These are phyloP conservation scores for Tephrocybe rancida DNA, from an alignment of 768 basidiomycete genomes.

Conservation along the genomic window DNA sequence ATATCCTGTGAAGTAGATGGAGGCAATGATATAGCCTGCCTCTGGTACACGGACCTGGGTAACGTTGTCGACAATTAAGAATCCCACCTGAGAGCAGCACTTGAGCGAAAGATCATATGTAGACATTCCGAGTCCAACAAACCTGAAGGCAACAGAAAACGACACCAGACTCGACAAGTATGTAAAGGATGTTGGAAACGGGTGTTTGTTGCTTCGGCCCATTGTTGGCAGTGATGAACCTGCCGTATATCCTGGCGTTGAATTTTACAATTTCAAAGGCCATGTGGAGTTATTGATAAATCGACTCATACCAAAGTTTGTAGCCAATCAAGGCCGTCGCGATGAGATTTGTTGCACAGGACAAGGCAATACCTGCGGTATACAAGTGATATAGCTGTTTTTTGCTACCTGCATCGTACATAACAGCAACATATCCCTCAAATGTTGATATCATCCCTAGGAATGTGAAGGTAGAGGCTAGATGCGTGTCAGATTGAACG, in stretches of 20 bases:
- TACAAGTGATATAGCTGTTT: background rate
- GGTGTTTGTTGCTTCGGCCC: background rate
- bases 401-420: background rate
- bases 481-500: background rate
- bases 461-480: background rate
- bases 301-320: background rate
- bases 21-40: background rate
- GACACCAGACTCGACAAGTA: conserved; percentile 1
- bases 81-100: background rate
- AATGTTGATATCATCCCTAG: background rate
- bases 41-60: background rate
- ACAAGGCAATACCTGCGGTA: background rate
- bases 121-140: background rate
- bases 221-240: background rate
- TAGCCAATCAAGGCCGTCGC: conserved; percentile 1
- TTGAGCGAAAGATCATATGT: too few relatives aligned
- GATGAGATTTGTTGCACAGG: background rate
- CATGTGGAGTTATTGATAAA: background rate
- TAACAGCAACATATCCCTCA: background rate
- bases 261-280: background rate
- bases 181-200: background rate
- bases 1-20: background rate
- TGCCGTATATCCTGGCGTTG: background rate
- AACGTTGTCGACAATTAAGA: background rate
- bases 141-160: background rate